phyloP scores from a whole-genome alignment of 2,329 filamentous ascomycete species.

The Periconia sp. region DNA sequence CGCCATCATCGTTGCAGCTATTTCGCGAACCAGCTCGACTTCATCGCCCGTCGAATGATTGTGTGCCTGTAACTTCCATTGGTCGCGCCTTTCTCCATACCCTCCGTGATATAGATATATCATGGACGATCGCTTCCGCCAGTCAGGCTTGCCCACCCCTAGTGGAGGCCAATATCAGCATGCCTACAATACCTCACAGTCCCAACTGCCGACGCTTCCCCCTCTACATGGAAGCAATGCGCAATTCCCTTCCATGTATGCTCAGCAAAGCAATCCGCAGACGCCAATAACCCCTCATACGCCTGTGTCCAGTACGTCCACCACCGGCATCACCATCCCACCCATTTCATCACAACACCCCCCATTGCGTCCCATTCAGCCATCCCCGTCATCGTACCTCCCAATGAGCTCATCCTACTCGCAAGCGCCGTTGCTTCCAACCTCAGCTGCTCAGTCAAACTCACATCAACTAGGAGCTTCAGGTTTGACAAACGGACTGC shows the following conservation, averaged over 20 bases:
- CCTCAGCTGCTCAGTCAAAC: constrained; percentile 37
- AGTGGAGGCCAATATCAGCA: constrained; percentile 31
- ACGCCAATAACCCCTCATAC: constrained; percentile 42
- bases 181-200: constrained; percentile 33
- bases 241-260: constrained; percentile 36
- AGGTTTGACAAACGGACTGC: constrained; percentile 32
- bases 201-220: constrained; percentile 38
- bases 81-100: constrained; percentile 31
- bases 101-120: constrained; percentile 19
- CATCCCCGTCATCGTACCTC: constrained; percentile 40
- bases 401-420: constrained; percentile 39
- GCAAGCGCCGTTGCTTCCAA: constrained; percentile 36
- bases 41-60: constrained; percentile 35
- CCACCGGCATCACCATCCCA: constrained; percentile 34
- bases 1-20: constrained; percentile 14
- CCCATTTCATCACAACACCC: constrained; percentile 38
- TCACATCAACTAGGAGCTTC: constrained; percentile 29
- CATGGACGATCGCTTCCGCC: constrained; percentile 44
- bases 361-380: constrained; percentile 41
- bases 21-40: constrained; percentile 24
- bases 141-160: constrained; percentile 29
- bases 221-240: constrained; percentile 34
- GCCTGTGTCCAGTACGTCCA: constrained; percentile 35
- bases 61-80: constrained; percentile 29
- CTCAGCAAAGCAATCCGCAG: constrained; percentile 38